phyloP scores from a whole-genome alignment of 768 basidiomycete species.

The Trametes villosa region DNA sequence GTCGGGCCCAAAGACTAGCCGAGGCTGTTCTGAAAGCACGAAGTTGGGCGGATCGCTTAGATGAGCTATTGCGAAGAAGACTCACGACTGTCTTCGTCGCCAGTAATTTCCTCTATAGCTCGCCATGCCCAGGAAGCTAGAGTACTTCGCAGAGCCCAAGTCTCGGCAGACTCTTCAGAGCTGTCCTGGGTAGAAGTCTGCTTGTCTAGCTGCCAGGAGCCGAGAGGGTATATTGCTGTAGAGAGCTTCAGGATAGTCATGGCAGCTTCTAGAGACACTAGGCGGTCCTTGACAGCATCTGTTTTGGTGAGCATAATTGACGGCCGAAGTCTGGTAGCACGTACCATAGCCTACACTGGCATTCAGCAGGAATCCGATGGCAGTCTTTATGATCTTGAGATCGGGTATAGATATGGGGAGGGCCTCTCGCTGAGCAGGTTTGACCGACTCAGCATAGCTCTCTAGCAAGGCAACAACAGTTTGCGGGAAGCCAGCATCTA shows the following conservation, averaged over 20 bases:
- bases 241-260: constrained; percentile 71
- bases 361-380: constrained; percentile 80
- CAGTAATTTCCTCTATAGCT: constrained; percentile 70
- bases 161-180: constrained; percentile 47
- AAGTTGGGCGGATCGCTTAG: background rate
- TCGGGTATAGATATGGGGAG: constrained; percentile 60
- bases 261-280: constrained; percentile 72
- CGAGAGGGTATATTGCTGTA: constrained; percentile 72
- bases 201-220: constrained; percentile 52
- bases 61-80: background rate
- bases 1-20: constrained; percentile 63
- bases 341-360: constrained; percentile 76
- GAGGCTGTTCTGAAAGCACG: constrained; percentile 41
- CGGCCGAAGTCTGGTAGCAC: constrained; percentile 25
- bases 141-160: constrained; percentile 67
- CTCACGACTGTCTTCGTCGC: constrained; percentile 57
- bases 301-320: constrained; percentile 3
- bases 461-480: constrained; percentile 69
- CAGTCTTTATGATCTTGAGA: constrained; percentile 74
- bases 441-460: constrained; percentile 57
- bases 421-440: constrained; percentile 44
- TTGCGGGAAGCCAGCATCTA: constrained; percentile 74
- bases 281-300: constrained; percentile 74
- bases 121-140: constrained; percentile 82
- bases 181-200: constrained; percentile 16